phyloP scores from a whole-genome alignment of 352 stramenopile genomes.

The Phytophthora brassicae region DNA sequence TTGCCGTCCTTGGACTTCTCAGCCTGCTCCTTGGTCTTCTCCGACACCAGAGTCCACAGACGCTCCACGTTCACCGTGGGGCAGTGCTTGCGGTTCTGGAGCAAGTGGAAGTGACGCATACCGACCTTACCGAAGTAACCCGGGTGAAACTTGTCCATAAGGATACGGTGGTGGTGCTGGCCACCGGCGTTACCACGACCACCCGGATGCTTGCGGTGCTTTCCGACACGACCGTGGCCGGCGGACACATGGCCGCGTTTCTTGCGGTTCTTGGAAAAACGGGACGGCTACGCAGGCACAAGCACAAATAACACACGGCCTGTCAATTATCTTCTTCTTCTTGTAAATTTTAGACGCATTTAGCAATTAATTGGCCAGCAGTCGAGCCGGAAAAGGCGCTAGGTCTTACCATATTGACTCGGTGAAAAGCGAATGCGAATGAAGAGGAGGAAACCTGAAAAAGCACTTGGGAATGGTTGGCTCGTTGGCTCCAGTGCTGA shows the following conservation, averaged over 20 bases:
- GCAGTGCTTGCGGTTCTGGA: conserved; percentile 97
- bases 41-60: conserved; percentile 98
- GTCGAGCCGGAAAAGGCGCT: too few species aligned
- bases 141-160: conserved; percentile 99
- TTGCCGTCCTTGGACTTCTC: conserved; percentile 95
- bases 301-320: conserved; percentile 53
- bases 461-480: conserved; percentile 76
- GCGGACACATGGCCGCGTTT: conserved; percentile 99
- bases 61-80: conserved; percentile 99
- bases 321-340: conserved; percentile 37
- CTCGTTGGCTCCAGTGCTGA: conserved; percentile 79
- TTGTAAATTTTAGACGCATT: neutral
- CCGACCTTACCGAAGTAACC: conserved; percentile 99
- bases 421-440: conserved; percentile 89
- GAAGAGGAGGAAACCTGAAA: too few species aligned
- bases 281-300: conserved; percentile 71
- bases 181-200: conserved; percentile 99
- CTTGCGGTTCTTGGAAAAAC: conserved; percentile 98
- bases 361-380: too few species aligned
- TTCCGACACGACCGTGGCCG: conserved; percentile 99
- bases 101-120: conserved; percentile 99
- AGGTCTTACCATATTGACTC: conserved; percentile 92
- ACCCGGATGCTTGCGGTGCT: conserved; percentile 99
- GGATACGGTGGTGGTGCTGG: conserved; percentile 99
- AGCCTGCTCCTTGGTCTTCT: conserved; percentile 97